Percentiles rank a stretch among this genome's conserved stretches.
Evolutionary conservation across 768 basidiomycete species (phyloP).

Genomic region (Pleurotus giganteus): DNA sequence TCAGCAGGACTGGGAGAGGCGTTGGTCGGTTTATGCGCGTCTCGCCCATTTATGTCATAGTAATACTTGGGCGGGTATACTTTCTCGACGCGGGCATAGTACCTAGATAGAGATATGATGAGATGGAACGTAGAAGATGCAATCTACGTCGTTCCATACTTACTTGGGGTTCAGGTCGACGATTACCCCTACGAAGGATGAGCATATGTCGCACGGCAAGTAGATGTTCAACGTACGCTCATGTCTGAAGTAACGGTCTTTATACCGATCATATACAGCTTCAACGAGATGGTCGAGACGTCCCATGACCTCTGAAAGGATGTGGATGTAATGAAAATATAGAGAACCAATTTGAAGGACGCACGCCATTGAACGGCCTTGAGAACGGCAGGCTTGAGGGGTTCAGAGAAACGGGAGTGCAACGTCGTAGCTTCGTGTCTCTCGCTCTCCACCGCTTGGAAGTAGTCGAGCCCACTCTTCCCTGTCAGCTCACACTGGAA

Average conservation of each 20-base stretch:
- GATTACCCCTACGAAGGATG: constrained; percentile 58
- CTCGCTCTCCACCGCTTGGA: constrained; percentile 91
- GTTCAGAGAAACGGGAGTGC: constrained; percentile 89
- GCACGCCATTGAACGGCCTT: constrained; percentile 95
- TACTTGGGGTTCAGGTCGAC: constrained; percentile 89
- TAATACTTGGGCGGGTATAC: constrained; percentile 68
- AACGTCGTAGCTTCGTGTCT: constrained; percentile 84
- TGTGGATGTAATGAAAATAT: constrained; percentile 17
- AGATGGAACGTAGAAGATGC: not conserved
- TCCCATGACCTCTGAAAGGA: constrained; percentile 84
- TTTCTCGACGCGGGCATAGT: constrained; percentile 76
- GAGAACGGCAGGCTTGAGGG: constrained; percentile 88
- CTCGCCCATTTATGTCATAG: constrained; percentile 43
- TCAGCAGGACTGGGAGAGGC: constrained; percentile 2
- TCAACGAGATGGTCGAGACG: constrained; percentile 94
- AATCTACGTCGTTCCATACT: constrained; percentile 18
- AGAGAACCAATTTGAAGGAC: constrained; percentile 35
- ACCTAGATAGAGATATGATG: constrained; percentile 44
- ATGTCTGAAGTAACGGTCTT: constrained; percentile 88
- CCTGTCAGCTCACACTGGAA: constrained; percentile 98
- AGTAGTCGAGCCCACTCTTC: constrained; percentile 91
- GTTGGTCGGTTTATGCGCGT: constrained; percentile 41
- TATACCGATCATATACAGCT: constrained; percentile 93
- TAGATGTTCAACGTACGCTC: constrained; percentile 65
- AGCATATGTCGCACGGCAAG: not conserved